Conservation (phyloP, 2,329 filamentous ascomycete species). For the Pyrenochaeta sp. region DNA sequence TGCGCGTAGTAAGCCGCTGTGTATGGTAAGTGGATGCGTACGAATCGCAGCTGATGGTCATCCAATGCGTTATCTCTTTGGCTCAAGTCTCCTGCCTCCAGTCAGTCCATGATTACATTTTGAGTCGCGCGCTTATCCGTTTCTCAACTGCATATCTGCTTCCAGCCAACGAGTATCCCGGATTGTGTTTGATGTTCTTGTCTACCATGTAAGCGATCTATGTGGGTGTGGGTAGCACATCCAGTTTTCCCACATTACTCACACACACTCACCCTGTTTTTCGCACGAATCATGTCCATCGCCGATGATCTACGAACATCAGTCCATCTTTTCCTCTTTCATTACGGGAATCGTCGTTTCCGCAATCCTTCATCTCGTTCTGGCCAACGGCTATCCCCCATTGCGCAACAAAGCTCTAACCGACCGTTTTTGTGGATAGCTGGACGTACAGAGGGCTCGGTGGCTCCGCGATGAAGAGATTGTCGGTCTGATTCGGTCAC, state of each 20-base stretch:
- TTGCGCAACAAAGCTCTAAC: background rate
- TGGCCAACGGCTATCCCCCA: conserved; percentile 1
- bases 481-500: background rate
- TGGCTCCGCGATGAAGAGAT: background rate
- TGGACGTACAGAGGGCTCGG: background rate
- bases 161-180: background rate
- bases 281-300: background rate
- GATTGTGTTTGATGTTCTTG: no score
- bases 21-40: background rate
- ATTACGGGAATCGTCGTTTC: background rate
- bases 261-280: background rate
- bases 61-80: background rate
- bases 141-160: background rate
- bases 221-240: background rate
- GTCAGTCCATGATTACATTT: background rate
- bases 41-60: background rate
- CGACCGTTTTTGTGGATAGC: background rate
- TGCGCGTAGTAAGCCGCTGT: background rate
- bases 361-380: background rate
- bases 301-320: background rate
- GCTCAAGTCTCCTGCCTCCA: background rate
- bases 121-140: background rate
- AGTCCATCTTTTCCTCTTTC: background rate
- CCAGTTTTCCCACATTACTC: background rate
- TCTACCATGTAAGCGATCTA: background rate